These are phyloP conservation scores for Fusarium caatingaense DNA, from an alignment of 2,329 filamentous ascomycete genomes.

Conservation along the genomic window DNA sequence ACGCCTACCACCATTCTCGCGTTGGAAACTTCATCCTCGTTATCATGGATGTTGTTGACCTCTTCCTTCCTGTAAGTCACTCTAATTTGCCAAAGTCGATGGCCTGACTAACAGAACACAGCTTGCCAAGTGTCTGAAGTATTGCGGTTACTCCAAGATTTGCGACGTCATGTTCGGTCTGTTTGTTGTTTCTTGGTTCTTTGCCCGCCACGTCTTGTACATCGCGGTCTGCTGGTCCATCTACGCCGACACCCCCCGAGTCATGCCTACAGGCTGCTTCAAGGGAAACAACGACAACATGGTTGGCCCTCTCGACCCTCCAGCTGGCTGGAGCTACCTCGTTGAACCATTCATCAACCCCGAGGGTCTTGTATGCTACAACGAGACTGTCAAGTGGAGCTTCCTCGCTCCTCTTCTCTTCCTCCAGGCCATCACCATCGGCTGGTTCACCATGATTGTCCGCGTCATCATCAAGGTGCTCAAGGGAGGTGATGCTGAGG, in stretches of 20 bases:
- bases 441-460: constrained; percentile 92
- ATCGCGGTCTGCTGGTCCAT: constrained; percentile 80
- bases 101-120: constrained; percentile 73
- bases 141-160: constrained; percentile 77
- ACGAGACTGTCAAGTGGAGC: constrained; percentile 75
- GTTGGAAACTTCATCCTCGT: constrained; percentile 90
- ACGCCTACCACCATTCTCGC: constrained; percentile 86
- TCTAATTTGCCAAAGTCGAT: constrained; percentile 74
- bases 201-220: constrained; percentile 85
- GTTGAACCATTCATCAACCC: constrained; percentile 79
- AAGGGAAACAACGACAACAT: constrained; percentile 66
- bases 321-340: constrained; percentile 69
- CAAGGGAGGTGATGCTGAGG: constrained; percentile 81
- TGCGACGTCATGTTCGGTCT: constrained; percentile 88
- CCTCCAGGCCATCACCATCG: constrained; percentile 81
- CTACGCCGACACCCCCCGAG: constrained; percentile 35
- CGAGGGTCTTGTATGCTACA: constrained; percentile 83
- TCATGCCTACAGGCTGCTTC: constrained; percentile 74
- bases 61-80: constrained; percentile 86
- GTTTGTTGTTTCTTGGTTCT: constrained; percentile 88
- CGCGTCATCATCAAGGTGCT: constrained; percentile 85
- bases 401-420: constrained; percentile 83
- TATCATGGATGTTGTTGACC: constrained; percentile 93
- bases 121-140: constrained; percentile 94
- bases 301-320: constrained; percentile 63